A percentile compares a stretch with the other conserved stretches of the same genome.
These are phyloP conservation scores for Russula compacta DNA, from an alignment of 768 basidiomycete genomes.

Conservation along the genomic window DNA sequence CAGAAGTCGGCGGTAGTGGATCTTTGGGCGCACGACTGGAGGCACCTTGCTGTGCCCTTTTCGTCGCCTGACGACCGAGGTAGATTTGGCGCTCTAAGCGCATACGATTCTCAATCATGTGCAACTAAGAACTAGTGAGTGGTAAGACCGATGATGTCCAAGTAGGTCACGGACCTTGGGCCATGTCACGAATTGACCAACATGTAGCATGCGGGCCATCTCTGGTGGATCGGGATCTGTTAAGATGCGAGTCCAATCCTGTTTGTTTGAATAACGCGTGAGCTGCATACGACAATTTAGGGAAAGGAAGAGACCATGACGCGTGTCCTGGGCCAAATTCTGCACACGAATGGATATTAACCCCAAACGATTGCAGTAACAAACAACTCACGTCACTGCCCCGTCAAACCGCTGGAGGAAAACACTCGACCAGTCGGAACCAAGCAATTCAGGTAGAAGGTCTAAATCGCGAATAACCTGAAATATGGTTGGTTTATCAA, in stretches of 20 bases:
- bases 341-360: constrained; percentile 23
- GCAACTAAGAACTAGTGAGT: constrained; percentile 44
- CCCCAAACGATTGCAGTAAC: neutral
- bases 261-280: neutral
- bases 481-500: constrained; percentile 5
- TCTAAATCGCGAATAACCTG: constrained; percentile 92
- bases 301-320: constrained; percentile 39
- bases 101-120: constrained; percentile 90
- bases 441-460: constrained; percentile 84
- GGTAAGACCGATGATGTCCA: neutral
- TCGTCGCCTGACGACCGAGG: constrained; percentile 65
- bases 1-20: neutral
- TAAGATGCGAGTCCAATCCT: constrained; percentile 38
- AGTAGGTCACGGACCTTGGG: constrained; percentile 57
- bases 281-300: constrained; percentile 6
- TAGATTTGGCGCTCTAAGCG: constrained; percentile 77
- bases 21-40: constrained; percentile 18
- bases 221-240: constrained; percentile 77
- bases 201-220: constrained; percentile 76
- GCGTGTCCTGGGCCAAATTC: constrained; percentile 81
- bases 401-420: constrained; percentile 94
- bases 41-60: constrained; percentile 38
- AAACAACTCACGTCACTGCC: constrained; percentile 60
- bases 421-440: constrained; percentile 94
- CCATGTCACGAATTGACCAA: constrained; percentile 91